Evolutionary conservation across 2,329 filamentous ascomycete species (phyloP), one percentile per base, ranked within the genome.

Genomic region (Drechslerella stenobrocha): DNA sequence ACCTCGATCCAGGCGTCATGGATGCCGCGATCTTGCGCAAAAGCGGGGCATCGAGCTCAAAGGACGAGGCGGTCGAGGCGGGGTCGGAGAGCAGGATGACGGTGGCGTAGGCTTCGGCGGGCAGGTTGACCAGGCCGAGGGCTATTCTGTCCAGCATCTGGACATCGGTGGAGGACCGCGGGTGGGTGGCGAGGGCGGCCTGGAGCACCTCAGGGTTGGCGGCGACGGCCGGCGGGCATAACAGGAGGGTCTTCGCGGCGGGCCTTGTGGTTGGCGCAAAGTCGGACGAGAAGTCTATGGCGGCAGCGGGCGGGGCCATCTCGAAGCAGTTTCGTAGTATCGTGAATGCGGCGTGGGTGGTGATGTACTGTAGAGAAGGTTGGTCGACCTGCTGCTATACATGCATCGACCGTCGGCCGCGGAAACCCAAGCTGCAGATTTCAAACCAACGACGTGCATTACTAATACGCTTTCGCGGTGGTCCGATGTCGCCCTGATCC

Each of bases 121-220:
- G 87, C 0, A 98, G 84, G 5, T 85, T 80, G 60, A 93, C 89
- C 34, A 96, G 81, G 69, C 90, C 90, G 32, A 88, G 83, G 1
- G 88, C 85, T 37, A 98, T 83, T 52, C 93, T 89, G 79, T 98
- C 93, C 69, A 98, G 87, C 93, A 98, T 98, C 77, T 97, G 93
- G 53, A 98, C 81, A 75, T 98, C 93, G 70, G 90, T 92, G 45
- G 82, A 80, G 70, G 82, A 79, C 75, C 90, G 87, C 18, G 63
- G 63, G 76, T 93, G 85, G 60, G 84, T 80, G 64, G 84, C 81
- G 74, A 95, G 83, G 70, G 93, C 81, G 71, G 80, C 79, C 71
- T 84, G 83, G 71, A 97, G 82, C 73, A 85, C 85, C 72, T 89
- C 86, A 72, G 91, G 89, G 77, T 95, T 87, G 57, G 89, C 84